phyloP scores from a whole-genome alignment of 2,329 filamentous ascomycete genomes.

The Monilinia vaccinii-corymbosi region DNA sequence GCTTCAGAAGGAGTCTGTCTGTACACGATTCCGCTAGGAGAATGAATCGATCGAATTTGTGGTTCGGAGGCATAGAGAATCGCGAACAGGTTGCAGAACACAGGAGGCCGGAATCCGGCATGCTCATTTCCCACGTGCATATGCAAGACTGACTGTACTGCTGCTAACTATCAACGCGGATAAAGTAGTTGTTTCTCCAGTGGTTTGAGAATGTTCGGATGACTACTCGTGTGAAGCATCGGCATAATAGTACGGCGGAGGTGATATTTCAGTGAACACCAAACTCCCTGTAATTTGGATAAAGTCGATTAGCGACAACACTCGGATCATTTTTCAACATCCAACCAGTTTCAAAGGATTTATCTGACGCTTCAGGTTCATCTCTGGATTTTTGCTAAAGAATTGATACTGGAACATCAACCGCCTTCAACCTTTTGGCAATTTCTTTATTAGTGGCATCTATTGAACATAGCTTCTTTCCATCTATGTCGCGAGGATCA shows the following conservation, averaged over 20 bases:
- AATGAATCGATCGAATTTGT: conserved; percentile 12
- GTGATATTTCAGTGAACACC: not conserved
- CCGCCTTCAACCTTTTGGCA: not conserved
- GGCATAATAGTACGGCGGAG: conserved; percentile 4
- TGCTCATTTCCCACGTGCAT: conserved; percentile 28
- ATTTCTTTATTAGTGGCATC: not conserved
- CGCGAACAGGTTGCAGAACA: conserved; percentile 25
- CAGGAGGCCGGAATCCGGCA: conserved; percentile 18
- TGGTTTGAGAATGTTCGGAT: conserved; percentile 8
- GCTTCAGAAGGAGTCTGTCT: not conserved
- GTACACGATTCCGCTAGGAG: not conserved
- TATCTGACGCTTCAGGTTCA: not conserved
- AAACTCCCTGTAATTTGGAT: not conserved
- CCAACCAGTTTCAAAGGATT: not conserved
- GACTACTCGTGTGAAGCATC: not conserved
- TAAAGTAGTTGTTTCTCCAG: conserved; percentile 14
- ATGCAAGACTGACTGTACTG: conserved; percentile 25
- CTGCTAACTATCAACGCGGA: conserved; percentile 23
- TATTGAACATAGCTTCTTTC: not conserved
- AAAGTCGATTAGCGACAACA: not conserved
- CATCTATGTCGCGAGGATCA: not conserved
- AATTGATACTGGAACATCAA: not conserved
- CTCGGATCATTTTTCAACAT: not conserved
- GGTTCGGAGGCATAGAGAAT: conserved; percentile 25
- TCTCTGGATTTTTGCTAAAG: no score